phyloP scores from a whole-genome alignment of 192 early-diverging fungal species.

The Coemansia sp. region DNA sequence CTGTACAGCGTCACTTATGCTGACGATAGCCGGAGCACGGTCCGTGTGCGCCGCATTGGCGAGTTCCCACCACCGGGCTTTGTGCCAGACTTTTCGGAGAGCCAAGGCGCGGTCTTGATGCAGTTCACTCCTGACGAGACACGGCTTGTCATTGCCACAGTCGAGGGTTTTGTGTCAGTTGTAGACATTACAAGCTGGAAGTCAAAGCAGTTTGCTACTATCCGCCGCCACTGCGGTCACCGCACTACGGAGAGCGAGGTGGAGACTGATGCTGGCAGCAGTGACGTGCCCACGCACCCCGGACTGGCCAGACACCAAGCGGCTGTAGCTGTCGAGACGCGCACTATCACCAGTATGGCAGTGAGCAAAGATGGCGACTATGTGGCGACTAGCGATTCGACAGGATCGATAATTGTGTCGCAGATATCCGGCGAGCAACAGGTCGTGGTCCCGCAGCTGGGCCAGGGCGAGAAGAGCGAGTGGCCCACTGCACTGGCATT shows the following conservation, averaged over 20 bases:
- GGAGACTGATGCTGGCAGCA: constrained; percentile 50
- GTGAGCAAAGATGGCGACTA: constrained; percentile 79
- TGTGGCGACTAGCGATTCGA: constrained; percentile 77
- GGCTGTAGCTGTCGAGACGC: constrained; percentile 38
- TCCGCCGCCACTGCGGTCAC: constrained; percentile 70
- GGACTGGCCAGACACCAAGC: constrained; percentile 28
- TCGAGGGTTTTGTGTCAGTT: constrained; percentile 73
- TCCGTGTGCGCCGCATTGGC: constrained; percentile 37
- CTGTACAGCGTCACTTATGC: constrained; percentile 58
- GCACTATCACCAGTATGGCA: constrained; percentile 68
- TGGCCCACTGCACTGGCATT: constrained; percentile 40
- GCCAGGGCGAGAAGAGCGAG: constrained; percentile 17
- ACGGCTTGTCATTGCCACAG: constrained; percentile 73
- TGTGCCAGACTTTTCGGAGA: constrained; percentile 44
- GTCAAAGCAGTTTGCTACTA: constrained; percentile 59
- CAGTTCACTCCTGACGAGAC: constrained; percentile 78
- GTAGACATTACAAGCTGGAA: constrained; percentile 72
- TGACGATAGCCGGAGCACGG: constrained; percentile 20
- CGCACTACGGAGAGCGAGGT: constrained; percentile 49
- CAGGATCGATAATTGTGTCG: constrained; percentile 72
- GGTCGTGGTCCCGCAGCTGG: constrained; percentile 20
- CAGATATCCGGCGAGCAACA: constrained; percentile 67
- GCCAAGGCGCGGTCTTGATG: constrained; percentile 67
- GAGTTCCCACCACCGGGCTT: constrained; percentile 51
- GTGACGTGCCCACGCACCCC: constrained; percentile 51